A percentile compares a stretch with the other conserved stretches of the same genome.
Conservation (phyloP, 2,329 filamentous ascomycete genomes). For the Colletotrichum nymphaeae region DNA sequence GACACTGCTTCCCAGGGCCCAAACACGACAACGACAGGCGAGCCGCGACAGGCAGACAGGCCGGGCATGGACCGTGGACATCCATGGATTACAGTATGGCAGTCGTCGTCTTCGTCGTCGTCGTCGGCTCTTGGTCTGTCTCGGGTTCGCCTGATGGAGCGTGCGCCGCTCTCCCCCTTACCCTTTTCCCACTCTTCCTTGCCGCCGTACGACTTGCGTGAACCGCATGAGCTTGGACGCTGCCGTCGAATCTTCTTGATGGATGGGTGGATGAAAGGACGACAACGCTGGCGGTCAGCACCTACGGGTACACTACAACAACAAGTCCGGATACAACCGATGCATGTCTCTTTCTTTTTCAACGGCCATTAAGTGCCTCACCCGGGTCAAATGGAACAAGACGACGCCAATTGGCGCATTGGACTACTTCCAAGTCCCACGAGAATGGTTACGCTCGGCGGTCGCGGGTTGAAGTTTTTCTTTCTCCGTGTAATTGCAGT, state of each 20-base stretch:
- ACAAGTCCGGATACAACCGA: background rate
- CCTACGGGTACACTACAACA: background rate
- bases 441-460: slow-evolving; percentile 5
- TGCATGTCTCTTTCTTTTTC: slow-evolving; percentile 5
- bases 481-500: background rate
- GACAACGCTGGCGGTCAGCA: slow-evolving; percentile 24
- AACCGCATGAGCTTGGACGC: slow-evolving; percentile 7
- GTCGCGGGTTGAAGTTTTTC: background rate
- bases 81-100: background rate
- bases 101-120: background rate
- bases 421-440: background rate
- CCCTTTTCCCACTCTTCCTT: background rate
- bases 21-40: background rate
- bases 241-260: background rate
- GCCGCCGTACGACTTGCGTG: background rate
- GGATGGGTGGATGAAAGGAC: slow-evolving; percentile 5
- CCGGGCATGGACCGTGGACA: background rate
- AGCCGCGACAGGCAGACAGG: background rate
- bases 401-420: slow-evolving; percentile 20
- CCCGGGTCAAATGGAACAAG: slow-evolving; percentile 11
- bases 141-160: slow-evolving; percentile 16
- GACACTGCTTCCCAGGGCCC: slow-evolving; percentile 16
- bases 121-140: slow-evolving; percentile 8
- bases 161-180: slow-evolving; percentile 8
- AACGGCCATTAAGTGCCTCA: slow-evolving; percentile 32